Evolutionary conservation across 345 rosid species (phyloP).

Genomic region (Camelina sativa): DNA sequence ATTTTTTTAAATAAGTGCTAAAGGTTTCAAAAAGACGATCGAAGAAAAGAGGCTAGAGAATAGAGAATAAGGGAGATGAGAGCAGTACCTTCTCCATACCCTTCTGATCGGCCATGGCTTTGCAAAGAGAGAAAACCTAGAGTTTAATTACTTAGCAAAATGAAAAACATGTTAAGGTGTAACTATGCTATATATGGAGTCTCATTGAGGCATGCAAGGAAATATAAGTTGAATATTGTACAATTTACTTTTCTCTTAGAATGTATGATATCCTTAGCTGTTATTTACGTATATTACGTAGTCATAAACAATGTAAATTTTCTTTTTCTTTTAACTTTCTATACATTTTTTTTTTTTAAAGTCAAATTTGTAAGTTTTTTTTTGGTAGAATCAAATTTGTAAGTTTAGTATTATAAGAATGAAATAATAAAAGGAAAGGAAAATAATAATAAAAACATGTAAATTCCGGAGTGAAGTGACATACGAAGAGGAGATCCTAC

Average conservation of each 20-base stretch:
- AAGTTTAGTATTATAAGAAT: too few relatives aligned
- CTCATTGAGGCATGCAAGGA: background rate
- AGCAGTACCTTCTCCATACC: conserved; percentile 14
- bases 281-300: too few relatives aligned
- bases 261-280: background rate
- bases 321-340: too few relatives aligned
- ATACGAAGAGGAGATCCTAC: too few relatives aligned
- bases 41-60: background rate
- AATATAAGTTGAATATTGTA: background rate
- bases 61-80: background rate
- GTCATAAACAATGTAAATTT: too few relatives aligned
- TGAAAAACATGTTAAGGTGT: background rate
- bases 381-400: too few relatives aligned
- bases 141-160: background rate
- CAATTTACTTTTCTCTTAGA: conserved; percentile 8
- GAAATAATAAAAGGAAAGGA: too few relatives aligned
- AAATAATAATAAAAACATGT: too few relatives aligned
- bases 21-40: background rate
- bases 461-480: too few relatives aligned
- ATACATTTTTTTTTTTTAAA: too few relatives aligned
- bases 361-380: too few relatives aligned
- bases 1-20: background rate
- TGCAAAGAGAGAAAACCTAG: background rate
- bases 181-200: background rate
- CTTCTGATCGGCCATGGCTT: conserved; percentile 11